phyloP scores from a whole-genome alignment of 352 stramenopile genomes.

The Plasmopara viticola region DNA sequence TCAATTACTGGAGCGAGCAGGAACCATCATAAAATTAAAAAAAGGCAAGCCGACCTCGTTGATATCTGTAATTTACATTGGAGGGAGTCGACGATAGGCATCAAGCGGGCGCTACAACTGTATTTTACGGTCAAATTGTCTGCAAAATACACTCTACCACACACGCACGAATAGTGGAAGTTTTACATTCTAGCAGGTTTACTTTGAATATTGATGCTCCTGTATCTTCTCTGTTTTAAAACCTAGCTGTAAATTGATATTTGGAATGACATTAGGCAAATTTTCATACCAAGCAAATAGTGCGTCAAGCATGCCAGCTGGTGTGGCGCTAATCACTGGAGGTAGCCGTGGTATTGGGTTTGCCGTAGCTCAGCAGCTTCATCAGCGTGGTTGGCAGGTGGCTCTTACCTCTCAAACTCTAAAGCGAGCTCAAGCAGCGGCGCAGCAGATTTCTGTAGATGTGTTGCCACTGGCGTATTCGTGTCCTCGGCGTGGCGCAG shows the following conservation, averaged over 20 bases:
- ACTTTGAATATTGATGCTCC: too few species aligned
- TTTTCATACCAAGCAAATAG: too few species aligned
- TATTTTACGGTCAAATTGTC: too few species aligned
- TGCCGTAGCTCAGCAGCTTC: conserved; percentile 58
- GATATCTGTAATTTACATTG: too few species aligned
- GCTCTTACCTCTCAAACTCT: conserved; percentile 66
- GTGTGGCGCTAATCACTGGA: conserved; percentile 66
- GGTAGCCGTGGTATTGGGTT: conserved; percentile 78
- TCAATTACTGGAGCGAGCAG: too few species aligned
- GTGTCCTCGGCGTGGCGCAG: conserved; percentile 29
- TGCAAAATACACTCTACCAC: too few species aligned
- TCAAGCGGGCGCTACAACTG: too few species aligned
- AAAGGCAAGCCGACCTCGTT: too few species aligned
- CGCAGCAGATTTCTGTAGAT: conserved; percentile 30
- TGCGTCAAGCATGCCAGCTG: not conserved
- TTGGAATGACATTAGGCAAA: not conserved
- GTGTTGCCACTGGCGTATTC: conserved; percentile 59
- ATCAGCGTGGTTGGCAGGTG: conserved; percentile 56
- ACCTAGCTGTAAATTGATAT: not conserved
- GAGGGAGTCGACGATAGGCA: too few species aligned
- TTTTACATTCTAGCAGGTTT: too few species aligned
- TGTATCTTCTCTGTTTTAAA: not conserved
- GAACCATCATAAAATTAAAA: too few species aligned
- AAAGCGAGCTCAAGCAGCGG: conserved; percentile 43
- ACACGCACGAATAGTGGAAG: too few species aligned